Evolutionary conservation across 1,284 basidiomycete genomes (phyloP), one percentile per base, ranked within the genome.

Genomic region (Trametes sp.): DNA sequence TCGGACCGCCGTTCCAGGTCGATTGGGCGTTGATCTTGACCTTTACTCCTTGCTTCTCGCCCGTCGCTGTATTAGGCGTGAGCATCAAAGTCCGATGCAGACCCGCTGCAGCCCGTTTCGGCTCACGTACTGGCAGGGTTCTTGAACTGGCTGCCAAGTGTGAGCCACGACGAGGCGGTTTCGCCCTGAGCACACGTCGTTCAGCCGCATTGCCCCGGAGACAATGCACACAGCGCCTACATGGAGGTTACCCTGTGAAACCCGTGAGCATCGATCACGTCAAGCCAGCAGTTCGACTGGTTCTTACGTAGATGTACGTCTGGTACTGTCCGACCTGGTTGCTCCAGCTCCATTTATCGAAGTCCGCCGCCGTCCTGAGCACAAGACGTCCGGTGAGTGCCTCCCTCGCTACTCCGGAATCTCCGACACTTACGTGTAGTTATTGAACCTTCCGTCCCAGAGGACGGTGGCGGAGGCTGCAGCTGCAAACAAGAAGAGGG

Each of bases 281-380:
- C 54, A 52, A 19, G 55, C 35, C 45, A 23, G 13, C 7, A 38
- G 23, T 11, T 21, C 5, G 33, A 7, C 26, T 9, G 14, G 35
- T 21, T 48, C 69, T 64, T 46, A 70, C 71, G 60, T 71, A 71
- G 55, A 72, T 72, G 54, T 71, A 72, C 46, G 71, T 72, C 63
- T 71, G 71, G 54, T 70, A 72, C n/a, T 61, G 36, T 9, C 71
- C 71, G 29, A 70, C 69, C 35, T 71, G 69, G 53, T 67, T 71
- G 64, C 66, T 72, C 70, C 71, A 72, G 63, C 69, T 70, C 70
- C 71, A 71, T 57, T 66, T 53, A 54, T 72, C 63, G 29, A 72
- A 71, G 60, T 72, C 70, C 10, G 70, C 59, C 16, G 69, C 64
- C 16, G 69, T 68, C 54, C 71, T 72, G 60, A 24, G 35, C 45